phyloP scores from a whole-genome alignment of 345 rosid species.

The Syzygium jambos region DNA sequence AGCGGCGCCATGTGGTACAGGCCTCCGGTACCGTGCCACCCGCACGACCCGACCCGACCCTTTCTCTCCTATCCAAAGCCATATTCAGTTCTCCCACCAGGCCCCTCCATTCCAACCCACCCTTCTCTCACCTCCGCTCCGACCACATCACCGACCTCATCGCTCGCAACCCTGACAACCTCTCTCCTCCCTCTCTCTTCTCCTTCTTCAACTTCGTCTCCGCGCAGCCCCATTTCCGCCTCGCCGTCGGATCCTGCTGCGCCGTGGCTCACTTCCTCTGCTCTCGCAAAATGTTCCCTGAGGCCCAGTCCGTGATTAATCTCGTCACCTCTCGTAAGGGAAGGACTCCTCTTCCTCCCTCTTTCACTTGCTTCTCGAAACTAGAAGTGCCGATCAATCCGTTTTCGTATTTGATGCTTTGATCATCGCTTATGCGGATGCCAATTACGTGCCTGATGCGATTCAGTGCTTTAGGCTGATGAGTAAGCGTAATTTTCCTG shows the following conservation, averaged over 20 bases:
- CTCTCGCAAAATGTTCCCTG: constrained; percentile 30
- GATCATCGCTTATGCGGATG: constrained; percentile 41
- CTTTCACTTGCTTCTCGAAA: constrained; percentile 19
- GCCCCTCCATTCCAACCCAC: constrained; percentile 19
- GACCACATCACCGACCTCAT: constrained; percentile 49
- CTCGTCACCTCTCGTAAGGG: constrained; percentile 69
- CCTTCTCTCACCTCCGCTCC: constrained; percentile 29
- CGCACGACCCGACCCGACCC: constrained; percentile 24
- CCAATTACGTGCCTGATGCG: constrained; percentile 54
- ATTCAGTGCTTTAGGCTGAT: constrained; percentile 67
- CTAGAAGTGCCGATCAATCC: constrained; percentile 22
- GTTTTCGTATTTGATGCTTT: constrained; percentile 44
- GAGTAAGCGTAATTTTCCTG: constrained; percentile 32
- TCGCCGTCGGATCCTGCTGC: constrained; percentile 48
- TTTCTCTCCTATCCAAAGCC: constrained; percentile 46
- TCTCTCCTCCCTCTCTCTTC: constrained; percentile 43
- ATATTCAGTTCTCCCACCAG: constrained; percentile 27
- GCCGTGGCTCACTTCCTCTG: constrained; percentile 54
- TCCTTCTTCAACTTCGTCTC: constrained; percentile 71
- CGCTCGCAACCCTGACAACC: constrained; percentile 47
- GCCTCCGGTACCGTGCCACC: constrained; percentile 19
- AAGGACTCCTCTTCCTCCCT: constrained; percentile 53
- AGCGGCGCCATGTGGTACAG: constrained; percentile 41
- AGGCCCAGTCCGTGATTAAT: constrained; percentile 40
- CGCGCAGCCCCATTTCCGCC: constrained; percentile 43